Conservation (phyloP, 164 flowering plant genomes). For the Piper longum region DNA sequence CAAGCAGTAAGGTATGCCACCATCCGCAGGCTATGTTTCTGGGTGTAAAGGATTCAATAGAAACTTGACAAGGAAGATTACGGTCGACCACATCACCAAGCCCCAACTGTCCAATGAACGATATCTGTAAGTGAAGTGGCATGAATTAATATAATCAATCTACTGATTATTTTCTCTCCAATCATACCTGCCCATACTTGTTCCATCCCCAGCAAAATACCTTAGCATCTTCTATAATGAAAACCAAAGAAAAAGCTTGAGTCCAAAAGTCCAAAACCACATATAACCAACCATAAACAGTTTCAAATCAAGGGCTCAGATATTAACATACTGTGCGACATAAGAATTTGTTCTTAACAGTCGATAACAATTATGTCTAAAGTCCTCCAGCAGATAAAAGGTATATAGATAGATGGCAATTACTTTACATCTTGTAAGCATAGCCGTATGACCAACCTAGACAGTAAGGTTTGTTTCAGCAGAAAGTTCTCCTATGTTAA, state of each 20-base stretch:
- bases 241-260: not conserved
- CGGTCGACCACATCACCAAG: conserved; percentile 85
- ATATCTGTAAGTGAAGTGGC: not conserved
- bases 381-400: too few species aligned
- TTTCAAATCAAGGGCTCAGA: not conserved
- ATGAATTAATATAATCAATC: too few species aligned
- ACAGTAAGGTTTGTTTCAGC: too few species aligned
- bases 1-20: conserved; percentile 92
- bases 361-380: too few species aligned
- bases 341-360: not conserved
- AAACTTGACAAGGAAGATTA: conserved; percentile 58
- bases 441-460: too few species aligned
- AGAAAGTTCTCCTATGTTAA: too few species aligned
- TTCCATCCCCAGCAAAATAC: conserved; percentile 99
- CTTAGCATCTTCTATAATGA: conserved; percentile 49
- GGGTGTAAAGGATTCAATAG: conserved; percentile 35
- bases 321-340: not conserved
- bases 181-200: conserved; percentile 90
- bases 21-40: conserved; percentile 83
- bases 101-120: conserved; percentile 54
- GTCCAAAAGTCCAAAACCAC: not conserved
- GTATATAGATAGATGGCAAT: too few species aligned
- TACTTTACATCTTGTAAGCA: too few species aligned
- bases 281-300: not conserved
- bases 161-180: not conserved